Evolutionary conservation across 2,329 filamentous ascomycete genomes (phyloP).

Genomic region (Alternaria conjuncta): DNA sequence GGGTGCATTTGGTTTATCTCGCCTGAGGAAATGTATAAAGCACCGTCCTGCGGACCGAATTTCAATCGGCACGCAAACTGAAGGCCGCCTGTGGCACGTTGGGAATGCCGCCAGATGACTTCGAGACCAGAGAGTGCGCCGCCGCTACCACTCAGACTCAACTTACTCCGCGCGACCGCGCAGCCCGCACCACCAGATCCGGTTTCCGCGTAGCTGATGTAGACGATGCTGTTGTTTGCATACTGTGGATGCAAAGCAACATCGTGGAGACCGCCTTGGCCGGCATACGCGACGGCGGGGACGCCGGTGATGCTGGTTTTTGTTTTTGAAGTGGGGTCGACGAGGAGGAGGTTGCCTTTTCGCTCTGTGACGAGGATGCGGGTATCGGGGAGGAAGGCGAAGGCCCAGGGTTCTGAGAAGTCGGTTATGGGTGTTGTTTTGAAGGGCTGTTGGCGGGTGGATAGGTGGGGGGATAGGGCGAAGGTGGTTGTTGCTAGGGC

Average conservation of each 20-base stretch:
- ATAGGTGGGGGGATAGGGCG: not conserved
- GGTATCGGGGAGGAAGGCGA: not conserved
- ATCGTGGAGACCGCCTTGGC: not conserved
- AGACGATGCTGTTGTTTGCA: not conserved
- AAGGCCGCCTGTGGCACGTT: not conserved
- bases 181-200: not conserved
- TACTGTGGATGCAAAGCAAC: fast-evolving
- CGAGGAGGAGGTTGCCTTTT: not conserved
- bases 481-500: not conserved
- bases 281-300: not conserved
- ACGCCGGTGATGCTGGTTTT: not conserved
- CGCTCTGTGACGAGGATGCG: not conserved
- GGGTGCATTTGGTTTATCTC: not conserved
- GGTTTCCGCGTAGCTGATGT: not conserved
- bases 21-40: not conserved
- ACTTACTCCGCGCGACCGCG: not conserved
- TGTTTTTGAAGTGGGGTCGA: not conserved
- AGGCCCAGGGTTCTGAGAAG: not conserved
- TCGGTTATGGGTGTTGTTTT: not conserved
- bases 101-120: not conserved
- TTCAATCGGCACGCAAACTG: not conserved
- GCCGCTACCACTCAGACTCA: not conserved
- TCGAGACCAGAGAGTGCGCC: not conserved
- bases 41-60: not conserved
- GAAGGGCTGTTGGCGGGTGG: not conserved